Evolutionary conservation across 1,139 yeast genomes (phyloP), one percentile per base, ranked within the genome.

Genomic region (Kodamaea sp.): DNA sequence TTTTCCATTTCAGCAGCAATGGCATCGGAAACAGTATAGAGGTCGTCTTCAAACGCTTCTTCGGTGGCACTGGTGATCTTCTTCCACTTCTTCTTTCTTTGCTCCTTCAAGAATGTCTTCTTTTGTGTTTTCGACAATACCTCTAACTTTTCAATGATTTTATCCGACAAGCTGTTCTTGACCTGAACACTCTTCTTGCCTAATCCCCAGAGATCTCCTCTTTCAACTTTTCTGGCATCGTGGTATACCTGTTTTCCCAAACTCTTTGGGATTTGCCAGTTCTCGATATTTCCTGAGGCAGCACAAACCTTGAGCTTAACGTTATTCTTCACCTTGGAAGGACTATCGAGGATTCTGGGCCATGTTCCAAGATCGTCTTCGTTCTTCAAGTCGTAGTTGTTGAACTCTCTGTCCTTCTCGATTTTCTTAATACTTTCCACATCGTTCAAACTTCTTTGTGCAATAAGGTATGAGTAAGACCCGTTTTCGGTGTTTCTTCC

Each of bases 201-300:
- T 35, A 87, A 65, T 0, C 84, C 83, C 97, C 97, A 92, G 36
- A 83, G 62, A 55, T 92, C 99, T n/a, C 97, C 96, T 51, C 80
- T 76, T 24, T 61, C 64, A 0, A 87, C 78, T 56, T 92, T 90
- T 40, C 97, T 73, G 0, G 96, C 96, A 63, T 92, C 97, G 48
- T 87, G 95, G 51, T 88, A 92, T 2, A 70, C 78, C 46, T 80
- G 84, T 47, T 80, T 79, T 9, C 87, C 86, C 38, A 78, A 72
- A 15, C 95, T 81, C 55, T 83, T 85, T 1, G 97, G 85, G 4
- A 92, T 74, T 16, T 82, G 84, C 96, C 97, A 88, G 39, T 82
- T 78, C 59, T 90, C 97, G 29, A 89, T 63, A 31, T 75, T 71
- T 1, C 96, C 96, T 7, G 83, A 72, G 1, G 89, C 77, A 0